Evolutionary conservation across 306 rosid genomes (phyloP).

Genomic region (Rosa persica): DNA sequence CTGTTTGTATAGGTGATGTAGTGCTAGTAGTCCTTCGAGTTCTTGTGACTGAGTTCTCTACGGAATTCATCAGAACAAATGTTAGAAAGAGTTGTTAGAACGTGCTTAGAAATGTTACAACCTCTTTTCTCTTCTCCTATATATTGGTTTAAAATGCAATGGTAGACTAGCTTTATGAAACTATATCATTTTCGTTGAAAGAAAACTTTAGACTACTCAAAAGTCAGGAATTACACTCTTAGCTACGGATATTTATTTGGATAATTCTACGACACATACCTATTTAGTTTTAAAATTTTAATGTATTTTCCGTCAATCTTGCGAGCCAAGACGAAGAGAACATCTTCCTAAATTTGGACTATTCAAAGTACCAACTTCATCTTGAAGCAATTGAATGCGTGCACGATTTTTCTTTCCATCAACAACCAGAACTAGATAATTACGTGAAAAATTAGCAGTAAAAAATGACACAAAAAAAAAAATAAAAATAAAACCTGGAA

Average conservation of each 20-base stretch:
- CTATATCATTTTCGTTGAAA: background rate
- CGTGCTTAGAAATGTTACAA: background rate
- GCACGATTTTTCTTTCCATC: background rate
- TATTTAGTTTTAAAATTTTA: too few species aligned
- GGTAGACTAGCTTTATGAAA: background rate
- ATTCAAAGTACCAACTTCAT: background rate
- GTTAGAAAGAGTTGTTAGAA: background rate
- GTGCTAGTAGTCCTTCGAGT: background rate
- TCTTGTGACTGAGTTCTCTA: background rate
- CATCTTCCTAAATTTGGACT: background rate
- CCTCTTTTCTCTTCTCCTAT: too few species aligned
- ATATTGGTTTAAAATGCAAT: background rate
- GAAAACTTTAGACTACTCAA: background rate
- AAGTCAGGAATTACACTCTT: too few species aligned
- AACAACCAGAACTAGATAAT: background rate
- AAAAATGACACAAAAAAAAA: background rate
- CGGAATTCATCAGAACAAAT: background rate
- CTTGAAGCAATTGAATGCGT: background rate
- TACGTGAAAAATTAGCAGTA: background rate
- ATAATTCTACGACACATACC: background rate
- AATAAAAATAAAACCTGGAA: slow-evolving; percentile 5
- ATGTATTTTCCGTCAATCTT: background rate
- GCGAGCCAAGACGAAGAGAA: background rate
- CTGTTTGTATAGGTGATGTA: background rate
- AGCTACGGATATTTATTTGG: too few species aligned